Conservation (phyloP, 2,329 filamentous ascomycete genomes). For the Fusarium pseudonygamai region DNA sequence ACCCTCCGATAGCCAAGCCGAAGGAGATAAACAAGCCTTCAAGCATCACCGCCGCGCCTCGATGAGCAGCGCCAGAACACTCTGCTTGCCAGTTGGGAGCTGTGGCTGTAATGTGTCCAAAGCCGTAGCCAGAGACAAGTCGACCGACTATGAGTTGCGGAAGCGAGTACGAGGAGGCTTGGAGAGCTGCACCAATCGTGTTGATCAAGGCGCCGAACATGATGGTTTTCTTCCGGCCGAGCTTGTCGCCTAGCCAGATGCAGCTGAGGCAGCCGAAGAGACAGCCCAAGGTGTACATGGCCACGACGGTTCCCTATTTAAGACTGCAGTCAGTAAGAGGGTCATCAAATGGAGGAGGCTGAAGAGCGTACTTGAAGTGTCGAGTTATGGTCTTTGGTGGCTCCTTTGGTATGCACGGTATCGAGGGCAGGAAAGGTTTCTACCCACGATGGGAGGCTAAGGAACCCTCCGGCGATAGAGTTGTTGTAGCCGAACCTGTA, state of each 20-base stretch:
- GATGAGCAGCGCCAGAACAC: not conserved
- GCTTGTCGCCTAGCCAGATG: slow-evolving; percentile 1
- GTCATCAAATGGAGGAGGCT: rapidly evolving
- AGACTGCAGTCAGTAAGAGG: rapidly evolving
- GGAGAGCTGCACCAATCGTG: not conserved
- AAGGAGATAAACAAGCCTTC: slow-evolving; percentile 1
- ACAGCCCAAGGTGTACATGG: not conserved
- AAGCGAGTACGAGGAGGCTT: not conserved
- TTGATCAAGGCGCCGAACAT: not conserved
- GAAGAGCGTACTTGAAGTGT: not conserved
- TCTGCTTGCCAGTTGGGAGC: slow-evolving; percentile 5
- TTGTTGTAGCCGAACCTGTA: not conserved
- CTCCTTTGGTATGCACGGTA: not conserved
- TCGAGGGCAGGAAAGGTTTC: slow-evolving; percentile 1
- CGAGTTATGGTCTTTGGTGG: not conserved
- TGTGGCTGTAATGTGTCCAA: not conserved
- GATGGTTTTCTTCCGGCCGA: not conserved
- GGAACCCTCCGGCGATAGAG: not conserved
- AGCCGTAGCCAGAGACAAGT: not conserved
- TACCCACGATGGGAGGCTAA: not conserved
- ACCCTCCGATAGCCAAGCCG: not conserved
- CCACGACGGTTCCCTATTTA: not conserved
- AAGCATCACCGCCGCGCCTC: not conserved
- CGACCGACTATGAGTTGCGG: slow-evolving; percentile 1
- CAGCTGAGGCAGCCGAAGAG: slow-evolving; percentile 2